These are phyloP conservation scores for Beauveria scarabaeidicola DNA, from an alignment of 2,329 filamentous ascomycete genomes.

Conservation along the genomic window DNA sequence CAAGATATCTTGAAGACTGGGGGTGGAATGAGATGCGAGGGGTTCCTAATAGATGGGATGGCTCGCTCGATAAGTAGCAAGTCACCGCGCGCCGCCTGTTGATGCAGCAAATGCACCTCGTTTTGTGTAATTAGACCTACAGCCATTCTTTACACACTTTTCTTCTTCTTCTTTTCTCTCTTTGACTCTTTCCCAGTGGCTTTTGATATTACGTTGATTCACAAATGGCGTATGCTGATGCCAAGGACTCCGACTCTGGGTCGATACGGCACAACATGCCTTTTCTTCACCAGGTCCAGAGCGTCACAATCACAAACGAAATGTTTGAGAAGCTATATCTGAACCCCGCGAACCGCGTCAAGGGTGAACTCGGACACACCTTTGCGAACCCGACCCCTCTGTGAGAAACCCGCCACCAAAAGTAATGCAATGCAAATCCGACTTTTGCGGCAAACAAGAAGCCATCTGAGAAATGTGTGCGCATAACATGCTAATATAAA, in stretches of 20 bases:
- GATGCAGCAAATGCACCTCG: too few species aligned
- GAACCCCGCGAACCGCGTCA: neutral
- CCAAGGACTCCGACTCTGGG: neutral
- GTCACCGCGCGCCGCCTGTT: too few species aligned
- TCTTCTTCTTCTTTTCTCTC: too few species aligned
- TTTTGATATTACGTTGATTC: neutral
- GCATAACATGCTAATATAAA: neutral
- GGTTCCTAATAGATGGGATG: too few species aligned
- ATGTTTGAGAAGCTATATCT: neutral
- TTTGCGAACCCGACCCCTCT: conserved; percentile 1
- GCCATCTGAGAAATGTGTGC: neutral
- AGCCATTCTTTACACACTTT: neutral
- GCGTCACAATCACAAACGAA: neutral
- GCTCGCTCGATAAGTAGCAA: too few species aligned
- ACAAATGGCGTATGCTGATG: neutral
- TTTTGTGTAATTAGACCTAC: too few species aligned
- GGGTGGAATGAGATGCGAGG: too few species aligned
- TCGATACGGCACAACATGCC: neutral
- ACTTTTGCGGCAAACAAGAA: neutral
- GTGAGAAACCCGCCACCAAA: too few species aligned
- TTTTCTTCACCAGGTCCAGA: neutral
- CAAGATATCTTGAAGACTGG: too few species aligned
- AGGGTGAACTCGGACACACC: neutral
- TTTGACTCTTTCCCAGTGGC: too few species aligned
- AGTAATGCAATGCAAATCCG: neutral